Conservation (phyloP, 2,329 filamentous ascomycete species). For the Phaeophleospora eucalypticola region DNA sequence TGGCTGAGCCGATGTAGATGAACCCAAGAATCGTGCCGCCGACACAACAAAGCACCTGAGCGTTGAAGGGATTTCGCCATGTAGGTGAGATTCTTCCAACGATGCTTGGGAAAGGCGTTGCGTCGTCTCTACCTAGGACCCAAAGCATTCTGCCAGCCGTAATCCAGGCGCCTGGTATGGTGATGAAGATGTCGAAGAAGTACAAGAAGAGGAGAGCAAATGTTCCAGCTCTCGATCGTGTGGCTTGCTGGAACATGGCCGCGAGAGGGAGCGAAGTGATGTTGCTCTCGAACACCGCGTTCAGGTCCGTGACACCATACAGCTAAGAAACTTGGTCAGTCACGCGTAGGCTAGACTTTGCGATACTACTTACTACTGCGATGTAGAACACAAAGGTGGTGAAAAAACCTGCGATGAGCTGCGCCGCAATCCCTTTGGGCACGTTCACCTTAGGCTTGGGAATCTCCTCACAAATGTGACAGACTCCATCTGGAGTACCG, state of each 20-base stretch:
- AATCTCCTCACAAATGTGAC: conserved; percentile 64
- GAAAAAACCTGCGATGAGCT: conserved; percentile 50
- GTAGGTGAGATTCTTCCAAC: conserved; percentile 46
- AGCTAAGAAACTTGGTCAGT: conserved; percentile 28
- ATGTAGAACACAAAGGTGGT: conserved; percentile 47
- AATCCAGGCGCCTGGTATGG: conserved; percentile 55
- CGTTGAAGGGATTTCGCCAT: conserved; percentile 52
- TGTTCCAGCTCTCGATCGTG: conserved; percentile 37
- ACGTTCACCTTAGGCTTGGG: conserved; percentile 49
- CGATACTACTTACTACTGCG: conserved; percentile 20
- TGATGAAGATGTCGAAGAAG: conserved; percentile 48
- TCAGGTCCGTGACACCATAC: conserved; percentile 57
- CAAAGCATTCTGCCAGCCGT: conserved; percentile 61
- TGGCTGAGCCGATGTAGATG: conserved; percentile 63
- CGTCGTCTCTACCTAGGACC: conserved; percentile 56
- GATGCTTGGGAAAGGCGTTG: conserved; percentile 50
- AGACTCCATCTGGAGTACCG: conserved; percentile 59
- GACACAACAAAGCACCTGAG: conserved; percentile 49
- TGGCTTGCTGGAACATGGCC: conserved; percentile 58
- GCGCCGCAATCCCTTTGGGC: conserved; percentile 51
- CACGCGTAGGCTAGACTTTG: background rate
- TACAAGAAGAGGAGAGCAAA: conserved; percentile 47
- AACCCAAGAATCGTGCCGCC: conserved; percentile 56
- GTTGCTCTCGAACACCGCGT: conserved; percentile 47
- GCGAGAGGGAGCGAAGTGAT: conserved; percentile 54